Conservation (phyloP, 2,329 filamentous ascomycete species). For the Sphaerulina musiva region DNA sequence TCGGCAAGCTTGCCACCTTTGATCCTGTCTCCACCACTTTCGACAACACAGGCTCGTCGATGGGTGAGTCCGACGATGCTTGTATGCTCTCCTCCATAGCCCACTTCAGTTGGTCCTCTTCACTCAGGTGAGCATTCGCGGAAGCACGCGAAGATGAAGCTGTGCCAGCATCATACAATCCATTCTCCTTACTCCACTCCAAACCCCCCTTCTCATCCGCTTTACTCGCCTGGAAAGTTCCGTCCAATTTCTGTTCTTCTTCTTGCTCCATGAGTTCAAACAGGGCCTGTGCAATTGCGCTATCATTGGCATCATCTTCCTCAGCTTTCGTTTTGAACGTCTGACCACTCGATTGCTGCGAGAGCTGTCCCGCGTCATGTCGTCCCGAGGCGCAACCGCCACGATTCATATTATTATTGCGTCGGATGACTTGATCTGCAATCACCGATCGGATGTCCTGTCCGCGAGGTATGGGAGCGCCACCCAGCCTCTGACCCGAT, state of each 20-base stretch:
- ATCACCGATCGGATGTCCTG: constrained; percentile 67
- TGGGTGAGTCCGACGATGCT: neutral
- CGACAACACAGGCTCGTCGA: neutral
- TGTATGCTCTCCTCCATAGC: constrained; percentile 32
- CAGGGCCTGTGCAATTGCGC: constrained; percentile 75
- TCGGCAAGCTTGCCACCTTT: neutral
- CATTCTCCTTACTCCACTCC: constrained; percentile 34
- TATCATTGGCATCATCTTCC: constrained; percentile 81
- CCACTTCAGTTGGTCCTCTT: constrained; percentile 36
- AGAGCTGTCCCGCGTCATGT: constrained; percentile 59
- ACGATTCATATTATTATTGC: constrained; percentile 52
- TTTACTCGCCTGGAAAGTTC: constrained; percentile 48
- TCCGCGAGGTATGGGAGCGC: constrained; percentile 49
- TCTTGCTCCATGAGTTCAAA: constrained; percentile 85
- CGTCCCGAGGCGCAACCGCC: constrained; percentile 67
- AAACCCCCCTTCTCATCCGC: constrained; percentile 43
- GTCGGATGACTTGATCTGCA: constrained; percentile 59
- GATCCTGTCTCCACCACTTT: neutral
- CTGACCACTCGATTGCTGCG: constrained; percentile 59
- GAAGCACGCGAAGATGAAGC: constrained; percentile 4
- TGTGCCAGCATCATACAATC: constrained; percentile 29
- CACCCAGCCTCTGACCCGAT: constrained; percentile 68
- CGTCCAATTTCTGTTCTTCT: constrained; percentile 46
- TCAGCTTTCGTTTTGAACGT: constrained; percentile 79
- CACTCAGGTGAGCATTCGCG: constrained; percentile 18